phyloP scores from a whole-genome alignment of 2,329 filamentous ascomycete species.

The Atkinsonella texensis region DNA sequence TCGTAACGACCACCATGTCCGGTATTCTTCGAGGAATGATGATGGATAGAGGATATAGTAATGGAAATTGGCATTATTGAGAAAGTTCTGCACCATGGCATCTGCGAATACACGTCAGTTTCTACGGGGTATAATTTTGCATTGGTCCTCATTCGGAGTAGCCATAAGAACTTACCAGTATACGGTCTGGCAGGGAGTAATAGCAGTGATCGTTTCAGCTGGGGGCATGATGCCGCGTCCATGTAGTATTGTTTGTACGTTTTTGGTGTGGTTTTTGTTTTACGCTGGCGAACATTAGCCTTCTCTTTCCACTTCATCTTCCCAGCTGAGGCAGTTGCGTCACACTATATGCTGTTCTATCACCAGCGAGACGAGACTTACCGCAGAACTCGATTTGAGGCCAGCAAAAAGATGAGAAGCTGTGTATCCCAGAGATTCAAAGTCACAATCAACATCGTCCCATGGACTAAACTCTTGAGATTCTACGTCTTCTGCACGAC shows the following conservation, averaged over 20 bases:
- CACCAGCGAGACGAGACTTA: not conserved
- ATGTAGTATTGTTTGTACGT: slow-evolving; percentile 11
- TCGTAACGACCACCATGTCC: slow-evolving; percentile 22
- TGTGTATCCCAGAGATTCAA: slow-evolving; percentile 25
- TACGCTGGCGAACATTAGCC: slow-evolving; percentile 6
- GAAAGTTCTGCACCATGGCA: slow-evolving; percentile 24
- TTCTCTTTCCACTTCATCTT: not conserved
- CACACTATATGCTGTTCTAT: not conserved
- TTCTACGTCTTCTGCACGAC: slow-evolving; percentile 10
- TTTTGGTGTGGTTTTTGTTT: slow-evolving; percentile 8
- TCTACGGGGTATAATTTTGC: not conserved
- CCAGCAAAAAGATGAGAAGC: slow-evolving; percentile 20
- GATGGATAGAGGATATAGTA: slow-evolving; percentile 27
- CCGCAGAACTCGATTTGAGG: slow-evolving; percentile 8
- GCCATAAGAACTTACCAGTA: slow-evolving; percentile 15
- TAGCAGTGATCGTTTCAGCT: slow-evolving; percentile 20
- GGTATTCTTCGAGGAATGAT: slow-evolving; percentile 23
- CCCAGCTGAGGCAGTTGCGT: too few relatives aligned
- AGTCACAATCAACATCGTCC: slow-evolving; percentile 15
- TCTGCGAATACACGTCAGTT: slow-evolving; percentile 14
- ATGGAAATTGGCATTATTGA: slow-evolving; percentile 25
- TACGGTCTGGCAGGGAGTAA: slow-evolving; percentile 22
- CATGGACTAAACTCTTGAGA: slow-evolving; percentile 13
- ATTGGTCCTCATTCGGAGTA: too few relatives aligned
- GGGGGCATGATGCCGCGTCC: slow-evolving; percentile 13